Evolutionary conservation across 2,329 filamentous ascomycete genomes (phyloP).

Genomic region (Clonostachys byssicola): DNA sequence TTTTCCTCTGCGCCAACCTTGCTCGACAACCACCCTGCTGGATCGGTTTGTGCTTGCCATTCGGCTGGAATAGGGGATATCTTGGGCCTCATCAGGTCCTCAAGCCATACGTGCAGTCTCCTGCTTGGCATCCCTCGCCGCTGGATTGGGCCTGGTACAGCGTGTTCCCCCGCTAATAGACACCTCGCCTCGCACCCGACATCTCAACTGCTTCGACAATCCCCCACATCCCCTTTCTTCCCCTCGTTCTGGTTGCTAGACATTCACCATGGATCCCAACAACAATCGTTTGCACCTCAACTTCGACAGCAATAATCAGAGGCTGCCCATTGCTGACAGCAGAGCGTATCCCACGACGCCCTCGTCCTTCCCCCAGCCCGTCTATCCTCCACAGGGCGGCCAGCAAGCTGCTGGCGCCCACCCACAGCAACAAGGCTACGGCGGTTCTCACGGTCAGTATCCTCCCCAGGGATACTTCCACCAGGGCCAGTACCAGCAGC

Average conservation of each 20-base stretch:
- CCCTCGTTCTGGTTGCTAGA: neutral
- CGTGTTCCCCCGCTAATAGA: no score
- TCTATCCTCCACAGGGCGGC: conserved; percentile 41
- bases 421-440: conserved; percentile 34
- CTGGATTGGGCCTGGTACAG: no score
- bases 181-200: no score
- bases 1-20: no score
- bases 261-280: conserved; percentile 43
- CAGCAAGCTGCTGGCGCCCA: conserved; percentile 10
- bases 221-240: no score
- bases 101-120: no score
- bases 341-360: conserved; percentile 82
- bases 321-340: conserved; percentile 50
- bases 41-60: no score
- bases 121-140: no score
- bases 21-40: no score
- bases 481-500: conserved; percentile 50
- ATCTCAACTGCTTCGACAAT: no score
- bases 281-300: conserved; percentile 64
- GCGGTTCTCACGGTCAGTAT: conserved; percentile 31
- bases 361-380: conserved; percentile 92
- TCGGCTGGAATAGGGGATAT: no score
- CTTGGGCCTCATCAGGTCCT: no score
- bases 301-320: conserved; percentile 63
- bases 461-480: conserved; percentile 53